Conservation (phyloP, 2,329 filamentous ascomycete genomes). For the Microdochium trichocladiopsis region DNA sequence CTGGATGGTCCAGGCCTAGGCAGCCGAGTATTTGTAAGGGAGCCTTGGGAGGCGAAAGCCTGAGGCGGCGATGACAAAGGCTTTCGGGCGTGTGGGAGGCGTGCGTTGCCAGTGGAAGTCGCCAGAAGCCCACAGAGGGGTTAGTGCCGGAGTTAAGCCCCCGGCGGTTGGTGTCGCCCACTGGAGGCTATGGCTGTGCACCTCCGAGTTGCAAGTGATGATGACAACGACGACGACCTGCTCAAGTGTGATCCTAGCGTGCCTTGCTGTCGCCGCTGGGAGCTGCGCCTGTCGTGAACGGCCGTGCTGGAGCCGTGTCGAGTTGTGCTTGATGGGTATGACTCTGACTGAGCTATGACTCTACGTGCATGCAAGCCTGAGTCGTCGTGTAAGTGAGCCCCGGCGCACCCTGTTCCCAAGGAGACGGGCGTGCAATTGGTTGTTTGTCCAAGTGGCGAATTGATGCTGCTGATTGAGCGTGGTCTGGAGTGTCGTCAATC, state of each 20-base stretch:
- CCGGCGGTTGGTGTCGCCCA: background rate
- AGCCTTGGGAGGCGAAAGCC: conserved; percentile 1
- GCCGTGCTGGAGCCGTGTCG: background rate
- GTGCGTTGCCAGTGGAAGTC: background rate
- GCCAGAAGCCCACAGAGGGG: background rate
- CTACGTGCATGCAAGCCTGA: background rate
- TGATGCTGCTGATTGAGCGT: background rate
- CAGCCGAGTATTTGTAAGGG: conserved; percentile 1
- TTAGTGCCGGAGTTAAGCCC: background rate
- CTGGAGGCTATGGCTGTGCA: background rate
- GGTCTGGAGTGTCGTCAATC: background rate
- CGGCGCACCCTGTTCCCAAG: too few relatives aligned
- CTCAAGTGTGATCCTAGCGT: too few relatives aligned
- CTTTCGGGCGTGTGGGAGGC: background rate
- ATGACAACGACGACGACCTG: background rate
- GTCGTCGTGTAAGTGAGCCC: too few relatives aligned
- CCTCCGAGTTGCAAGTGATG: background rate
- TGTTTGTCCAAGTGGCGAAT: too few relatives aligned
- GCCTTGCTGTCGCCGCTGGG: too few relatives aligned
- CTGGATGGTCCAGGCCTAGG: background rate
- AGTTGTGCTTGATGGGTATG: background rate
- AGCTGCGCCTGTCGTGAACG: background rate
- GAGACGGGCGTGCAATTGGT: too few relatives aligned
- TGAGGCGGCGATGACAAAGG: conserved; percentile 1
- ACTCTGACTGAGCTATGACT: background rate